Base-by-base conservation (phyloP, 116 monocot species). In the Papilionanthe hybrid region DNA sequence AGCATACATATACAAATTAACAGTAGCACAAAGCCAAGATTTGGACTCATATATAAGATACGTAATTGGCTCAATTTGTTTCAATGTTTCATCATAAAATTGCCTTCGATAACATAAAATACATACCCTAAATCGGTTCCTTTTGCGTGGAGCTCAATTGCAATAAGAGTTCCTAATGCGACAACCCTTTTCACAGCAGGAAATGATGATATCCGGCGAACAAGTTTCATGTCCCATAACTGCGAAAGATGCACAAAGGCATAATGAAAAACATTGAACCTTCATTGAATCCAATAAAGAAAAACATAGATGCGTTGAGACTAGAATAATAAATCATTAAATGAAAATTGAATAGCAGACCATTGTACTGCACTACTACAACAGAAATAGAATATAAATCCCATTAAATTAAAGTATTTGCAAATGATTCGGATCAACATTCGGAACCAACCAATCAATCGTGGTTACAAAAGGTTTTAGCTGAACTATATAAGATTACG, bases 131-230 rank as follows among this genome's bases (percentile, higher is more conserved):
- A 75, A 81, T 98, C 85, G 55, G 83, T 72, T 44, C 91, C 94
- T 68, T 90, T 69, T 55, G 91, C 87, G 83, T 80, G 81, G n/a
- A 98, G 91, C 82, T 98, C 91, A 72, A 98, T 78, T 53, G 91
- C 90, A 86, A 88, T 90, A 37, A 98, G 81, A 42, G 98, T 98
- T 81, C 98, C 98, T 72, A 98, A 69, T 10, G 90, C 75, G 50
- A 94, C 71, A 22, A 98, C 86, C 80, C 98, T 90, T 60, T 86
- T 78, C 47, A 98, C 90, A 50, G 86, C 77, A 57, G 85, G 79
- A 79, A 90, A 85, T 30, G 81, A 86, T 72, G 98, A 94, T 78
- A 98, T 79, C 55, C 86, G 77, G 25, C 58, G 83, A 81, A 93
- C 86, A 81, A 91, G 71, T 79, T 89, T 83, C 67, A 69, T 29